phyloP scores from a whole-genome alignment of 2,329 filamentous ascomycete species.

The Claviceps digitariae region DNA sequence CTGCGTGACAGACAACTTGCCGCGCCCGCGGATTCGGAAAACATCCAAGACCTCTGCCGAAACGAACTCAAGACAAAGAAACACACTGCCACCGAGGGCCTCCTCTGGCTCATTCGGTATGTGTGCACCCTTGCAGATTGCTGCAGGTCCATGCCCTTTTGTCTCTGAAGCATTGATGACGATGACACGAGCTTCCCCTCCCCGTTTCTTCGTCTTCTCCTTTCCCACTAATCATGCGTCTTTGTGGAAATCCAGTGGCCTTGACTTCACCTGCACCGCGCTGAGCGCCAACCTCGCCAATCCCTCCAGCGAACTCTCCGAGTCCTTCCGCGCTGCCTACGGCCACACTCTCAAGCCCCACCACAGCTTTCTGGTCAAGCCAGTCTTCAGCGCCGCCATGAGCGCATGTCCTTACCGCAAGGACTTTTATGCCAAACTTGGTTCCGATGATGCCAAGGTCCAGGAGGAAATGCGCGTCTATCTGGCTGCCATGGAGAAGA shows the following conservation, averaged over 20 bases:
- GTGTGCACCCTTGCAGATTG: conserved; percentile 9
- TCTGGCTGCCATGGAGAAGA: conserved; percentile 63
- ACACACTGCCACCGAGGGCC: conserved; percentile 75
- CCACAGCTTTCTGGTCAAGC: conserved; percentile 82
- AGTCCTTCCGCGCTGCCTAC: conserved; percentile 81
- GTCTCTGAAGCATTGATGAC: not conserved
- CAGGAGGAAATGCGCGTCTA: conserved; percentile 52
- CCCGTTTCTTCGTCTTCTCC: not conserved
- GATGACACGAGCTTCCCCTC: too few relatives aligned
- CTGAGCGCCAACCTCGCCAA: conserved; percentile 65
- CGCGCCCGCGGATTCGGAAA: conserved; percentile 65
- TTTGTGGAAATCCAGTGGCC: conserved; percentile 45
- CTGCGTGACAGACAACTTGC: conserved; percentile 70
- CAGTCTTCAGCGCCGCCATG: conserved; percentile 89
- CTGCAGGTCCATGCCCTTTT: not conserved
- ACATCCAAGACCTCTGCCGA: conserved; percentile 68
- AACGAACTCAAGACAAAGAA: conserved; percentile 87
- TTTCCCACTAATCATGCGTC: conserved; percentile 1
- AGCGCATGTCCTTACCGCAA: conserved; percentile 82
- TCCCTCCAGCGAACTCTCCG: conserved; percentile 58
- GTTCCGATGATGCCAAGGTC: conserved; percentile 50
- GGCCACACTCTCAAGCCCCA: conserved; percentile 76
- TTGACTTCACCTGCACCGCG: conserved; percentile 84
- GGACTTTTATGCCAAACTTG: conserved; percentile 85
- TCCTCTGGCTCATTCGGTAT: conserved; percentile 83